Base-by-base conservation (phyloP, 768 basidiomycete genomes). In the Piloderma croceum region DNA sequence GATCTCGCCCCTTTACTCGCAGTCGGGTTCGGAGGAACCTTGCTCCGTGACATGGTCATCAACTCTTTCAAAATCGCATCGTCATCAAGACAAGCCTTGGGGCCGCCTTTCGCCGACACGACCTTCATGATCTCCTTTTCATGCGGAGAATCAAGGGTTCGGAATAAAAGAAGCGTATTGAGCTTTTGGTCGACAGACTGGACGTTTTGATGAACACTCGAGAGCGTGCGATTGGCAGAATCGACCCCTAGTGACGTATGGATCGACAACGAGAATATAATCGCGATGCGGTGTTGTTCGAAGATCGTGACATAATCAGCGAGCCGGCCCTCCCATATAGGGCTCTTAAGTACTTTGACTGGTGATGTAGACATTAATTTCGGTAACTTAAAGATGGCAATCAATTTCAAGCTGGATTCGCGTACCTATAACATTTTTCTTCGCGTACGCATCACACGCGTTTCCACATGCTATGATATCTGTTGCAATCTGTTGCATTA, bases 401-500 rank as follows among this genome's bases (percentile, higher is more conserved):
- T 15, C n/a, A n/a, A n/a, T n/a, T n/a, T n/a, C n/a, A n/a, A n/a
- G n/a, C n/a, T n/a, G n/a, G n/a, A n/a, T n/a, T n/a, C n/a, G 41
- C 56, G 22, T 3, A 54, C 52, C 57, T 7, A 61, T 52, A n/a
- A 65, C 34, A 12, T 59, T 53, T 21, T 57, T 58, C 44, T 61
- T 63, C 12, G 50, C 45, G 37, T 65, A 67, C 1, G 59, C 51
- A 38, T 67, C 64, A 44, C 63, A 64, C 7, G 47, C 44, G 34
- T 63, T 62, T 2, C 56, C 58, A 36, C 64, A 65, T n/a, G 58
- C 52, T 34, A 58, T 55, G 36, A 66, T 66, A 38, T 64, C 57
- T 3, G 53, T 37, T 24, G 58, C 59, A 3, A 59, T 50, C 6
- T 34, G 31, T 22, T 53, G 32, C 34, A 61, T 44, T 7, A 69